Base-by-base conservation (phyloP, 768 basidiomycete species). In the Leccinum subtestaceum region DNA sequence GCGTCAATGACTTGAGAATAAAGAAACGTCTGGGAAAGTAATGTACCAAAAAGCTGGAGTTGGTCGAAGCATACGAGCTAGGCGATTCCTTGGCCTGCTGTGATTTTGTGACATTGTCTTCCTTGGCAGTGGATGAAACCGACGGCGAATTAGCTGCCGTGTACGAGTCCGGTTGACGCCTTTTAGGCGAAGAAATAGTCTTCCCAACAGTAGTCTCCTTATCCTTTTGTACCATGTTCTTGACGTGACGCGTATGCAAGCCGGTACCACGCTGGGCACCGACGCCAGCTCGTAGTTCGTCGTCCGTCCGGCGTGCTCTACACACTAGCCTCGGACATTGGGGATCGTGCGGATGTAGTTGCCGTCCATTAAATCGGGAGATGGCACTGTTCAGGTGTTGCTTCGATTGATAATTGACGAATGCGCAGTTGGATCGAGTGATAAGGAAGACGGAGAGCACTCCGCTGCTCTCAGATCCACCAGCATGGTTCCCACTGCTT, bases 351-450 rank as follows among this genome's bases (percentile, higher is more conserved):
- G 88, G 80, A 21, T 94, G 85, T 29, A 98, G 71, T 0, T 83
- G 78, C 50, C 76, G 72, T 11, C 91, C 91, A 70, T 93, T 88
- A 74, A 91, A 94, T 50, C 77, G 81, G 3, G 70, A 66, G 57
- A 95, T 91, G 4, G 93, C 93, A 5, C 75, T 75, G 9, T 82
- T 76, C 21, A 98, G 75, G 58, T 86, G 77, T 5, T 68, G 74
- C 65, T 89, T 82, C 0, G 80, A 81, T 50, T 84, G 81, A 67
- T 88, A 96, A 72, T 98, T 98, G 72, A 96, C 83, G 68, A 98
- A 98, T 4, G 92, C 93, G 73, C 95, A 98, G 67, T 86, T 92
- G 2, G 94, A 95, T n/a, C 93, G 85, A n/a, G 88, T 82, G 65
- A 98, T 98, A 55, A 94, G 84, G 74, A 96, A 97, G 59, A 98